These are phyloP conservation scores for Coccomyxa sp. DNA, from an alignment of 139 green algal species.

Conservation along the genomic window DNA sequence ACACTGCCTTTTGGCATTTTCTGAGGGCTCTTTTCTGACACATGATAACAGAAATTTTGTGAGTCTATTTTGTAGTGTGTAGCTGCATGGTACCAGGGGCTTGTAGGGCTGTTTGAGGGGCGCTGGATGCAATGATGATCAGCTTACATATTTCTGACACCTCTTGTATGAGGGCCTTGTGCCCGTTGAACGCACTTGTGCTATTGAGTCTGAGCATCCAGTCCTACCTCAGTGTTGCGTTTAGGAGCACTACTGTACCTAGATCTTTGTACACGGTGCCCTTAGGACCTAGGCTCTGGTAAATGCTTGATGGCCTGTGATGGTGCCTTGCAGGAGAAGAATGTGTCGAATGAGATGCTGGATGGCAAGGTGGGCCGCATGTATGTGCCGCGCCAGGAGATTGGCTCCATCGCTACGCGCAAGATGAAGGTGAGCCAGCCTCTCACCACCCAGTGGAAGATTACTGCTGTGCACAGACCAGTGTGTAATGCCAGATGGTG, in stretches of 20 bases:
- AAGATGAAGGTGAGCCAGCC: constrained; percentile 81
- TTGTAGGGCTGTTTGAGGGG: not conserved
- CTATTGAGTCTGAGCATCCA: constrained; percentile 13
- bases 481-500: no score
- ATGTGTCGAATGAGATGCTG: constrained; percentile 68
- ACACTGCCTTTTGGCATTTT: not conserved
- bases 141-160: constrained; percentile 28
- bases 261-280: no score
- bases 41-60: not conserved
- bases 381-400: constrained; percentile 88
- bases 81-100: not conserved
- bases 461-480: no score
- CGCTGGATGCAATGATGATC: constrained; percentile 13
- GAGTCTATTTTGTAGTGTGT: not conserved
- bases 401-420: constrained; percentile 67
- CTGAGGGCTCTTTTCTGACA: not conserved
- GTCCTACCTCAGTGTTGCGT: no score
- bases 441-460: not conserved
- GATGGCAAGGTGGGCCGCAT: constrained; percentile 86
- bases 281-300: no score
- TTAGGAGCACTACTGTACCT: no score
- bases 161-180: constrained; percentile 31
- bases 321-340: constrained; percentile 75
- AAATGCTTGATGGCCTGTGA: no score
- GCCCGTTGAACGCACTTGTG: constrained; percentile 24